phyloP scores from a whole-genome alignment of 257 asterid genomes.

The Ligustrum vulgare region DNA sequence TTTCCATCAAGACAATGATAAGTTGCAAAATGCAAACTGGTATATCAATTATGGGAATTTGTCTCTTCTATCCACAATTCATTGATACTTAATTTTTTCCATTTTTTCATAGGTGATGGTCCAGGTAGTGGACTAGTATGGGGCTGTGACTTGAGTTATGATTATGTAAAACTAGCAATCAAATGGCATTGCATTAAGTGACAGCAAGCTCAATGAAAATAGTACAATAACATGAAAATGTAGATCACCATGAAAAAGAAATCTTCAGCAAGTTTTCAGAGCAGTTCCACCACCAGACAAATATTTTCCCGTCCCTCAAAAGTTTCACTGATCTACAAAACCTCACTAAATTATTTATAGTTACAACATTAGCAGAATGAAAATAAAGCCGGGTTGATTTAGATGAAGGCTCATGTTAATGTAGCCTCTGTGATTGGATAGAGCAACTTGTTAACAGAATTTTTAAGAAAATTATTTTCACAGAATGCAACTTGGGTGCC shows the following conservation, averaged over 20 bases:
- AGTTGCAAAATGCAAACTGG: neutral
- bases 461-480: conserved; percentile 37
- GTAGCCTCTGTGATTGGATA: conserved; percentile 33
- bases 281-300: neutral
- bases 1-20: neutral
- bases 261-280: neutral
- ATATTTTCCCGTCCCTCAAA: neutral
- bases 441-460: conserved; percentile 31
- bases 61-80: neutral
- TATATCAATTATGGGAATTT: neutral
- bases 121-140: conserved; percentile 78
- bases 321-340: neutral
- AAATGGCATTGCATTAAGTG: neutral
- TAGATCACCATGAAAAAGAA: neutral
- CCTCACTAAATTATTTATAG: conserved; percentile 22
- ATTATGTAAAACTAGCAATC: conserved; percentile 45
- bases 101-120: conserved; percentile 64
- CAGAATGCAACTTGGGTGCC: conserved; percentile 35
- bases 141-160: conserved; percentile 97
- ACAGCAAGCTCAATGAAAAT: neutral
- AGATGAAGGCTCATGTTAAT: conserved; percentile 9
- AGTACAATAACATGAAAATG: neutral
- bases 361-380: conserved; percentile 14
- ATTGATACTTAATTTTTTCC: neutral
- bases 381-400: neutral